Percentiles rank a stretch among this genome's conserved stretches.
phyloP scores from a whole-genome alignment of 176 grass and related monocot genomes.

The Triticum timopheevii region DNA sequence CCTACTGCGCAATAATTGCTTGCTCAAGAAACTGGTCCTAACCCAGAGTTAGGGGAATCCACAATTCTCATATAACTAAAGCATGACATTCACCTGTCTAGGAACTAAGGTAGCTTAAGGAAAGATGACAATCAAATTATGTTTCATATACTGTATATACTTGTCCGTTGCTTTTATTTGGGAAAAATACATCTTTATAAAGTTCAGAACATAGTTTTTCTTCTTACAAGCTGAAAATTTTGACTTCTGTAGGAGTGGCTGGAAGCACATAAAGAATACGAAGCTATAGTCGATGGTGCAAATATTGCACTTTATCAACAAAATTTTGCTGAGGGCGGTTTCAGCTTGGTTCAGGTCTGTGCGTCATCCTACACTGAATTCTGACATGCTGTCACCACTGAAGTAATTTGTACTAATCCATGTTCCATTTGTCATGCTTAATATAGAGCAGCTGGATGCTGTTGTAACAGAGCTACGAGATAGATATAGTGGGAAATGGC shows the following conservation, averaged over 20 bases:
- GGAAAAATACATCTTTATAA: neutral
- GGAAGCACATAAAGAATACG: slow-evolving; percentile 47
- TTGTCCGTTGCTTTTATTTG: neutral
- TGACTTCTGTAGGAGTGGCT: slow-evolving; percentile 68
- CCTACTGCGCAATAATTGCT: neutral
- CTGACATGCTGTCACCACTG: neutral
- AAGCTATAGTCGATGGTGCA: slow-evolving; percentile 83
- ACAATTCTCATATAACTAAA: neutral
- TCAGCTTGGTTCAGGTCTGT: slow-evolving; percentile 81
- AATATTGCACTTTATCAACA: slow-evolving; percentile 95
- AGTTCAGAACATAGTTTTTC: neutral
- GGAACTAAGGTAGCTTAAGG: neutral
- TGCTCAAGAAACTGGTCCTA: neutral
- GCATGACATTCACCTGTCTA: neutral
- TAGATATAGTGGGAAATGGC: slow-evolving; percentile 65
- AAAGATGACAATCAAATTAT: neutral
- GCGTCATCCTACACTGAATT: slow-evolving; percentile 11
- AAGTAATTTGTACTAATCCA: slow-evolving; percentile 13
- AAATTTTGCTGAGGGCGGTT: slow-evolving; percentile 86
- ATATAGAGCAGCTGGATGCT: slow-evolving; percentile 86
- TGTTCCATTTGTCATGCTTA: slow-evolving; percentile 32
- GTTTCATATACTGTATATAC: neutral
- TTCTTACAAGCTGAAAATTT: neutral
- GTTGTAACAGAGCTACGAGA: slow-evolving; percentile 65
- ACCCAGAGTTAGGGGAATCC: neutral